These are phyloP conservation scores for Silene vulgaris DNA, from an alignment of 179 eudicot genomes.

Conservation along the genomic window DNA sequence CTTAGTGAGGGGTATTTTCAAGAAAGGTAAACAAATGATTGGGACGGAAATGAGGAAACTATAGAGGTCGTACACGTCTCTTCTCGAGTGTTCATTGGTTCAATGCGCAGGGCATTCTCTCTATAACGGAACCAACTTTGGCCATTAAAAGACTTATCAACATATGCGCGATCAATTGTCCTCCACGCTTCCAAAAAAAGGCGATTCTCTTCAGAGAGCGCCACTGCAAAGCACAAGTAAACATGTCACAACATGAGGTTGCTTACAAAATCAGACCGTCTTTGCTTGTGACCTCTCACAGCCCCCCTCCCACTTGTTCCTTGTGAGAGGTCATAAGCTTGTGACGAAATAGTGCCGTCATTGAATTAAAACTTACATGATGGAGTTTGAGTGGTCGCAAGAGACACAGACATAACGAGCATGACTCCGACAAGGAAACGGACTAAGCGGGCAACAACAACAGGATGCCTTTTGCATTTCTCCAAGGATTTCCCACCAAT, in stretches of 20 bases:
- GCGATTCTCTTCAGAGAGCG: slow-evolving; percentile 83
- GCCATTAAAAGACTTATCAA: slow-evolving; percentile 90
- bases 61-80: slow-evolving; percentile 61
- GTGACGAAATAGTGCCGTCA: neutral
- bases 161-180: slow-evolving; percentile 85
- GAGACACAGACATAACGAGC: slow-evolving; percentile 52
- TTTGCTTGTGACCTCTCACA: no score
- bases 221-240: slow-evolving; percentile 45
- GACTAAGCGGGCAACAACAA: slow-evolving; percentile 29
- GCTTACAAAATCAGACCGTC: no score
- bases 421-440: slow-evolving; percentile 53
- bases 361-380: slow-evolving; percentile 57
- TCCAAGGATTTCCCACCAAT: slow-evolving; percentile 26
- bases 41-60: neutral
- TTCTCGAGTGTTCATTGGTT: slow-evolving; percentile 86
- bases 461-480: slow-evolving; percentile 22
- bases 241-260: neutral
- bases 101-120: slow-evolving; percentile 78
- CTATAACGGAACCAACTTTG: slow-evolving; percentile 98
- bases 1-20: no score
- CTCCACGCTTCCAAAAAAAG: slow-evolving; percentile 98
- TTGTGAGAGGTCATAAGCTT: no score
- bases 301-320: no score
- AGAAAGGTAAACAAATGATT: no score
- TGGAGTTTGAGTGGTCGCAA: slow-evolving; percentile 48